Percentiles rank a stretch among this genome's conserved stretches.
Evolutionary conservation across 495 filamentous ascomycete species (phyloP).

Genomic region (Venustampulla echinocandica): DNA sequence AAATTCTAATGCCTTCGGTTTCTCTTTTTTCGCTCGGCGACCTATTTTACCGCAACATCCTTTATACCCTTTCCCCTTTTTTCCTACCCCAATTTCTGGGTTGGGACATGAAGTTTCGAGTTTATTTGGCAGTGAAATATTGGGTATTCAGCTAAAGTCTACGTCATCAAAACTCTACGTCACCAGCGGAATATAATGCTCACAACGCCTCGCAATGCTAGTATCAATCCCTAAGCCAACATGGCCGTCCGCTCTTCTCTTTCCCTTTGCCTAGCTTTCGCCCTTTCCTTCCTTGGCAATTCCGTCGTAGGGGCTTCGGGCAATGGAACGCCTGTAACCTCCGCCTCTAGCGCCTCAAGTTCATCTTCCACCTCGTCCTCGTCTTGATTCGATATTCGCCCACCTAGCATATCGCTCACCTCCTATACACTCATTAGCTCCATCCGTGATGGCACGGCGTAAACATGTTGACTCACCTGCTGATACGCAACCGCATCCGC

Average conservation of each 20-base stretch:
- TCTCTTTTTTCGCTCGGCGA: no score
- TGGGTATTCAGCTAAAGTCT: no score
- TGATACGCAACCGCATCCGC: constrained; percentile 86
- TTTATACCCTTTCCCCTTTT: no score
- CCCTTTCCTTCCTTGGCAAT: constrained; percentile 32
- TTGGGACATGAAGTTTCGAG: no score
- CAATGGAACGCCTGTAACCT: constrained; percentile 43
- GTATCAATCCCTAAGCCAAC: constrained; percentile 30
- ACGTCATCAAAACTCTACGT: no score
- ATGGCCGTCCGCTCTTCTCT: constrained; percentile 32
- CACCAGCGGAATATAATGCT: no score
- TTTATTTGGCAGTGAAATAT: no score
- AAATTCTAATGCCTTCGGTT: no score
- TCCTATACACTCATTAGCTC: constrained; percentile 43
- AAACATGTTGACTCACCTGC: constrained; percentile 44
- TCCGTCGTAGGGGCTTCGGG: constrained; percentile 50
- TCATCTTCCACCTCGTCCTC: constrained; percentile 98
- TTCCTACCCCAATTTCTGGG: no score
- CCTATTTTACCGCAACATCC: no score
- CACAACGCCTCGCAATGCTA: constrained; percentile 16
- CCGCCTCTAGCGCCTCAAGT: constrained; percentile 66
- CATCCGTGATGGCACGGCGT: not conserved
- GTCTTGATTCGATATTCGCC: constrained; percentile 79
- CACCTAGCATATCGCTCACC: constrained; percentile 81
- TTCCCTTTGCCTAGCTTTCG: constrained; percentile 30